Base-by-base conservation (phyloP, 352 stramenopile genomes). In the Phytopythium cucurbitacearum region DNA sequence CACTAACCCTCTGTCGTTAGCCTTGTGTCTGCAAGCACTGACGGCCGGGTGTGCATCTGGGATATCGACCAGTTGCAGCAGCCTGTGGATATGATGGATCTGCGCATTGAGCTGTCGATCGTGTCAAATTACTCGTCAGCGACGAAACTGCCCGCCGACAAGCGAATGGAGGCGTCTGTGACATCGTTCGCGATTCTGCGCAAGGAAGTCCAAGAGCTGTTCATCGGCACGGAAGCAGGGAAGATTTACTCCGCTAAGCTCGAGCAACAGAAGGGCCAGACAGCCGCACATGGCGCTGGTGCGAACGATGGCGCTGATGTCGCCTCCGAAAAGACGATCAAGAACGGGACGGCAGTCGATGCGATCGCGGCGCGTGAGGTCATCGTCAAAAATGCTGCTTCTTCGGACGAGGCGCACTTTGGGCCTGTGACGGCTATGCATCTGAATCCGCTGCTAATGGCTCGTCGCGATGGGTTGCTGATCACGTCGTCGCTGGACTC, bases 401-500 rank as follows among this genome's bases (percentile, higher is more conserved):
- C 80, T 5, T 84, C 81, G 50, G 70, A 83, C 13, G 71, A 74
- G 12, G 76, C 82, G 35, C 86, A 96, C 64, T 96, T 91, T 36
- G 86, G 82, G 0, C 86, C 83, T 0, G 71, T 96, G 21, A 94
- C 86, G 1, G 82, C 80, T 2, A 90, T 94, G 79, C 81, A 96
- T 52, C 84, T 92, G 38, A 88, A 94, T 55, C 83, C 80, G 35
- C 52, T 89, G 42, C 53, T 93, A 5, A 76, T 76, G 4, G 67
- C 74, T 32, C 82, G 91, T 43, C 79, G 74, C 33, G 87, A 96
- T 46, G 78, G 69, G 0, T 62, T 96, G 15, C 59, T 96, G 55
- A 67, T 96, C 9, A 94, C 85, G 7, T 79, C 80, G 38, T 94
- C 85, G 16, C 63, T 95, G 37, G 87, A 96, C 60, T 96, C 85